phyloP scores from a whole-genome alignment of 1,284 basidiomycete species.

The Moesziomyces antarcticus region DNA sequence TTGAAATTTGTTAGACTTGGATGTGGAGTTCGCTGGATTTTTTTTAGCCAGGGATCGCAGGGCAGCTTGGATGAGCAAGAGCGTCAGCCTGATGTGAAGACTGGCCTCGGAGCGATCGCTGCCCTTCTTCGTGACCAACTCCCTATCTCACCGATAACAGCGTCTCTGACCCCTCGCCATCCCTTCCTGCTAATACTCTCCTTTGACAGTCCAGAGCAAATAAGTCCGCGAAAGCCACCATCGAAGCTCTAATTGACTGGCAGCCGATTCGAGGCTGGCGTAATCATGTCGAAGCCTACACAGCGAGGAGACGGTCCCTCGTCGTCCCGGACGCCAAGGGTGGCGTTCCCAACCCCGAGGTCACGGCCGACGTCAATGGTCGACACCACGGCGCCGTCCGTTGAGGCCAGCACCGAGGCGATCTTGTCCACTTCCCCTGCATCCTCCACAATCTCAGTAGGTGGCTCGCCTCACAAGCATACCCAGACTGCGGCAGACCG shows the following conservation, averaged over 20 bases:
- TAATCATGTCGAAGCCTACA: constrained; percentile 19
- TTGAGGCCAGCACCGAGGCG: constrained; percentile 20
- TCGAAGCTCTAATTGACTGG: background rate
- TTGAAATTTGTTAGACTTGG: background rate
- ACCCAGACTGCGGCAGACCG: constrained; percentile 31
- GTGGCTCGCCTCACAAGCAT: constrained; percentile 38
- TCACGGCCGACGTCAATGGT: constrained; percentile 43
- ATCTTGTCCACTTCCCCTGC: constrained; percentile 39
- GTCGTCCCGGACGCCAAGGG: constrained; percentile 23
- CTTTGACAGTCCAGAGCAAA: too few species aligned
- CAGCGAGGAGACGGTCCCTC: constrained; percentile 11
- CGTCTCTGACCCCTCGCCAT: too few species aligned
- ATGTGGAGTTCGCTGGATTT: constrained; percentile 18
- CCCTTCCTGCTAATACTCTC: too few species aligned
- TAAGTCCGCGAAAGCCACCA: too few species aligned
- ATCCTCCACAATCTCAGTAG: constrained; percentile 28
- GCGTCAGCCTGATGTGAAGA: too few species aligned
- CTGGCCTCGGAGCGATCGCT: too few species aligned
- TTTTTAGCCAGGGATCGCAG: too few species aligned
- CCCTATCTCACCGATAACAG: too few species aligned
- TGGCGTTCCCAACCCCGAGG: constrained; percentile 34
- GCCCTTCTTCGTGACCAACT: too few species aligned
- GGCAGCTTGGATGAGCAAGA: too few species aligned
- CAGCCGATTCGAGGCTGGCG: background rate
- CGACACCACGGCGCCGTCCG: constrained; percentile 24